Conservation (phyloP, 306 rosid species). For the Castanea mollissima region DNA sequence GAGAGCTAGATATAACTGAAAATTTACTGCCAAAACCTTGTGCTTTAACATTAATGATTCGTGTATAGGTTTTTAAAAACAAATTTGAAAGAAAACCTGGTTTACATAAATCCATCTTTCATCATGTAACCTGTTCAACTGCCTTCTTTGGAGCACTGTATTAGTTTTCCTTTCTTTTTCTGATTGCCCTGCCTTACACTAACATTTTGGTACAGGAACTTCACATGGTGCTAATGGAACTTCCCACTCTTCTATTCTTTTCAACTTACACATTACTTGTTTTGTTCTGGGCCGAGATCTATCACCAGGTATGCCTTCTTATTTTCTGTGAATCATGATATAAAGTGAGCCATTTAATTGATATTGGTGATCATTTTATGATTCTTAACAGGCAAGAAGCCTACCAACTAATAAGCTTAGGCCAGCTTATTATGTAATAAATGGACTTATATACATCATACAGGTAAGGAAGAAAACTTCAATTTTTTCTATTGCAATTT, state of each 20-base stretch:
- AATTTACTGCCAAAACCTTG: not conserved
- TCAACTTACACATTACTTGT: constrained; percentile 80
- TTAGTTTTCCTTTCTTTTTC: not conserved
- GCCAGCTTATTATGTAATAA: constrained; percentile 56
- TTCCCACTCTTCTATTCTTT: constrained; percentile 78
- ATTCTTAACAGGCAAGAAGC: constrained; percentile 64
- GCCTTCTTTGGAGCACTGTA: not conserved
- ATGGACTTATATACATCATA: constrained; percentile 52
- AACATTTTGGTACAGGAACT: constrained; percentile 41
- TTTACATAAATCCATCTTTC: not conserved
- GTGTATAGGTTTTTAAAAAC: not conserved
- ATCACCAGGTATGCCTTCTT: constrained; percentile 58
- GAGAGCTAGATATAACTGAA: not conserved
- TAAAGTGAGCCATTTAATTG: not conserved
- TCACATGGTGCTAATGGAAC: constrained; percentile 66
- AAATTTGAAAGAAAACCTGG: not conserved
- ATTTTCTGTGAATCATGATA: not conserved
- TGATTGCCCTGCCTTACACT: constrained; percentile 10
- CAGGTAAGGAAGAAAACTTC: constrained; percentile 43
- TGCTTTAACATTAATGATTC: not conserved
- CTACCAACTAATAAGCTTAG: constrained; percentile 58
- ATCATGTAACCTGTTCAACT: not conserved
- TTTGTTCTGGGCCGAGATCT: constrained; percentile 87
- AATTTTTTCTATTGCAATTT: constrained; percentile 10
- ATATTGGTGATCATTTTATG: constrained; percentile 16